Conservation (phyloP, 2,329 filamentous ascomycete genomes). For the Sclerotinia subarctica region DNA sequence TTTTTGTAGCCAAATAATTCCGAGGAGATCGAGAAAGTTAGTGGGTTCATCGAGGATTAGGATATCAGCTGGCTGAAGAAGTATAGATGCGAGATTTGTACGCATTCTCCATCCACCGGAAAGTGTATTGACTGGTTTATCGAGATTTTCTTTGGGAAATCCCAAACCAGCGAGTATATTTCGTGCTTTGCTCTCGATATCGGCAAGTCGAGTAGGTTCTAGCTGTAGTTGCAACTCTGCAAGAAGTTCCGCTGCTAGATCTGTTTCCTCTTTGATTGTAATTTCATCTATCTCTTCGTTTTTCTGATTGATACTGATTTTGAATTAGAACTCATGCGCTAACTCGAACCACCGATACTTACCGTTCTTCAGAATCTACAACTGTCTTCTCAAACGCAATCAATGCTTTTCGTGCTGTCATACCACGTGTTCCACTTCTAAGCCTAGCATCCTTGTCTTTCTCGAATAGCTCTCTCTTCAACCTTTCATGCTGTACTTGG, state of each 20-base stretch:
- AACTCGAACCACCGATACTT: conserved; percentile 26
- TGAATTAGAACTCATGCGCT: neutral
- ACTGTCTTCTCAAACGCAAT: conserved; percentile 66
- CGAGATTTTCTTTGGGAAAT: conserved; percentile 61
- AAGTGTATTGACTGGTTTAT: conserved; percentile 58
- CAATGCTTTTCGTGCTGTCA: conserved; percentile 72
- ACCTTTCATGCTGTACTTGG: conserved; percentile 57
- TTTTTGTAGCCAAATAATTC: conserved; percentile 80
- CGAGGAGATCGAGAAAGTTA: conserved; percentile 79
- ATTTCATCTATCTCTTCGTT: conserved; percentile 55
- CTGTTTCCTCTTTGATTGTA: conserved; percentile 60
- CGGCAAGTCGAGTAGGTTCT: conserved; percentile 61
- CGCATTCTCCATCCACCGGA: conserved; percentile 79
- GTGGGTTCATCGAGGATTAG: conserved; percentile 83
- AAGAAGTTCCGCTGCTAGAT: conserved; percentile 67
- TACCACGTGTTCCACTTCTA: conserved; percentile 70
- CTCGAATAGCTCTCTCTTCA: conserved; percentile 62
- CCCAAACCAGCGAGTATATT: conserved; percentile 56
- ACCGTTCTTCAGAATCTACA: conserved; percentile 46
- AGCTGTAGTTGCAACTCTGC: conserved; percentile 65
- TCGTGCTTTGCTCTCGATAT: conserved; percentile 64
- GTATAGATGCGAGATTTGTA: conserved; percentile 59
- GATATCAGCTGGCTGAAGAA: conserved; percentile 72
- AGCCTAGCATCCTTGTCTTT: conserved; percentile 71
- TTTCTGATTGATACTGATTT: conserved; percentile 46